Evolutionary conservation across 2,329 filamentous ascomycete genomes (phyloP), one percentile per base, ranked within the genome.

Genomic region (Fusarium zealandicum): DNA sequence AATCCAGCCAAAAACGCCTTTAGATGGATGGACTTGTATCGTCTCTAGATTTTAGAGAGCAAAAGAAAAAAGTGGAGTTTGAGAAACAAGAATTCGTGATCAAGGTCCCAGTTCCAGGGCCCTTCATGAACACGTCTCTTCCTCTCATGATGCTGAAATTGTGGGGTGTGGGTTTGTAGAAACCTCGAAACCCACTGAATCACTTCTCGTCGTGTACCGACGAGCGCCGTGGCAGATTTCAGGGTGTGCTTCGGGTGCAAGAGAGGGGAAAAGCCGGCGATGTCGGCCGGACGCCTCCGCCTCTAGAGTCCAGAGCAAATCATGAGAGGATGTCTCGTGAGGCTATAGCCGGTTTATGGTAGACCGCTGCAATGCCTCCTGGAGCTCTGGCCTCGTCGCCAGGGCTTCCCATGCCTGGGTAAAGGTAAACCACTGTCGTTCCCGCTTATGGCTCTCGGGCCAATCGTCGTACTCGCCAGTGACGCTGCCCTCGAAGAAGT

Each of bases 391-490:
- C 51, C 95, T 84, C 57, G 85, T 83, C 63, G 85, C 82, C 68
- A 99, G 79, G 41, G 88, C 87, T 64, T 90, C 86, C 61, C 85
- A 85, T n/a, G 95, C 95, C 73, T 96, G 86, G 43, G 82, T 77
- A 72, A 91, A 97, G 44, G 86, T 88, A 74, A 96, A 92, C 95
- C 95, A 99, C 72, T 89, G 85, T 56, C 95, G 86, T 73, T 88
- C 88, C 69, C 95, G 85, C 82, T 97, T 98, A 75, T 96, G 86
- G 78, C 84, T 89, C 79, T 99, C 95, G 1, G 95, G 95, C 95
- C 95, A 99, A 53, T 93, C 86, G 13, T 82, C 79, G 74, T 95
- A 90, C 77, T 96, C 91, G 69, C 87, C 88, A 60, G 89, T 85
- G 57, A 99, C 95, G n/a, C 85, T 89, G 59, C 88, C 93, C 76